phyloP scores from a whole-genome alignment of 1,284 basidiomycete species.

The Cutaneotrichosporon curvatum region DNA sequence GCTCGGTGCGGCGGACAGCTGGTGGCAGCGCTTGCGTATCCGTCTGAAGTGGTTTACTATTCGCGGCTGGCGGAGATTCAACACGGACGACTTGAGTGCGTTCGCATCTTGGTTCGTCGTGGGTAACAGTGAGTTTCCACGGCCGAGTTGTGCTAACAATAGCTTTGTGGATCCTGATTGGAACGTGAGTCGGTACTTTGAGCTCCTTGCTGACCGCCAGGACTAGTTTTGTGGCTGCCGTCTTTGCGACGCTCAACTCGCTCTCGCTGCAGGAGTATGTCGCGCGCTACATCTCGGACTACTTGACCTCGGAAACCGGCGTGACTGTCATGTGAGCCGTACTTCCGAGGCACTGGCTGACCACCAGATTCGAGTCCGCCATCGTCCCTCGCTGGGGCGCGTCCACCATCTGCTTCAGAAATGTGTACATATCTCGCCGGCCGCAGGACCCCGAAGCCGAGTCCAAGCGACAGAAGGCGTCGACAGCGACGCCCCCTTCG shows the following conservation, averaged over 20 bases:
- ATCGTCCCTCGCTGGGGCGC: constrained; percentile 98
- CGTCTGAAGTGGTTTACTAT: constrained; percentile 99
- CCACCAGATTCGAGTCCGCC: constrained; percentile 75
- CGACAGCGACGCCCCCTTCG: constrained; percentile 31
- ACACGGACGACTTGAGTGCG: constrained; percentile 93
- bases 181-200: constrained; percentile 61
- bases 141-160: background rate
- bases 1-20: constrained; percentile 72
- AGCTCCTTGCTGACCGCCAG: constrained; percentile 46
- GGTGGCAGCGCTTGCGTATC: constrained; percentile 83
- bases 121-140: constrained; percentile 60
- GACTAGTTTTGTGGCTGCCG: constrained; percentile 90
- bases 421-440: constrained; percentile 86
- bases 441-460: constrained; percentile 49
- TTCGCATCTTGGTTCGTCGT: constrained; percentile 92
- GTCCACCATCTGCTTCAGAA: constrained; percentile 90
- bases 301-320: constrained; percentile 87
- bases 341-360: background rate
- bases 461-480: constrained; percentile 9
- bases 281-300: constrained; percentile 82
- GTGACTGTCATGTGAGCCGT: constrained; percentile 66
- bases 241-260: constrained; percentile 84
- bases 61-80: constrained; percentile 88
- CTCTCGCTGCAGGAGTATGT: constrained; percentile 87
- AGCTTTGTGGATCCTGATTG: constrained; percentile 72